A percentile compares a stretch with the other conserved stretches of the same genome.
phyloP scores from a whole-genome alignment of 768 basidiomycete genomes.

The Podaxis pistillaris region DNA sequence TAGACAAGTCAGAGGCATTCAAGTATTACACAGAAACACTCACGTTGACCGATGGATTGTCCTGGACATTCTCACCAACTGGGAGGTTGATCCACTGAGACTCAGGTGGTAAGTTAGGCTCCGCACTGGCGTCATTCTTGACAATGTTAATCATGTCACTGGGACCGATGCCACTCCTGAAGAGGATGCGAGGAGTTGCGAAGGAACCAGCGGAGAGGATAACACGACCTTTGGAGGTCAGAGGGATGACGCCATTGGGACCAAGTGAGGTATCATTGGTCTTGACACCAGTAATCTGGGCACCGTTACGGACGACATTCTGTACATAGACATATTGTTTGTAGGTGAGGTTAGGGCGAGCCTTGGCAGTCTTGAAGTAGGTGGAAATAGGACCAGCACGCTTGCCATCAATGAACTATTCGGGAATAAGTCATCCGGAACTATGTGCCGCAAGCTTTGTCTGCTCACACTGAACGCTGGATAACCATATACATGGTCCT shows the following conservation, averaged over 20 bases:
- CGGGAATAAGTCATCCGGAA: neutral
- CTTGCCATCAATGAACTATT: conserved; percentile 43
- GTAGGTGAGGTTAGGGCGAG: conserved; percentile 51
- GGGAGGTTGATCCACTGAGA: conserved; percentile 57
- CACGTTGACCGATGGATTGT: conserved; percentile 65
- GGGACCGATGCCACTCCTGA: conserved; percentile 62
- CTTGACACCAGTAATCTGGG: conserved; percentile 55
- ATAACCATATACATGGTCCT: conserved; percentile 61
- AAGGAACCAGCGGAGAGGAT: conserved; percentile 58
- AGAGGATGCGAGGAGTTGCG: conserved; percentile 55
- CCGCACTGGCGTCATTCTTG: conserved; percentile 41
- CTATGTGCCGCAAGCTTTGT: neutral
- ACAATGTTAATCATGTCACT: conserved; percentile 56
- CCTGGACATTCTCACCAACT: conserved; percentile 50
- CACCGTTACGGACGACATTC: conserved; percentile 56
- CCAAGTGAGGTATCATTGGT: conserved; percentile 59
- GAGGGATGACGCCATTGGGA: conserved; percentile 51
- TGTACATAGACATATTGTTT: conserved; percentile 46
- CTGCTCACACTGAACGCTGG: conserved; percentile 38
- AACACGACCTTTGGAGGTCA: conserved; percentile 57
- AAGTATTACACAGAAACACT: conserved; percentile 16
- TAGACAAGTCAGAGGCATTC: neutral
- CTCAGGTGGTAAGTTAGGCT: conserved; percentile 45
- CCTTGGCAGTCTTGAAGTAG: conserved; percentile 54
- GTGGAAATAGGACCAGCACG: conserved; percentile 58